Base-by-base conservation (phyloP, 2,329 filamentous ascomycete species). In the Xylaria sp. region DNA sequence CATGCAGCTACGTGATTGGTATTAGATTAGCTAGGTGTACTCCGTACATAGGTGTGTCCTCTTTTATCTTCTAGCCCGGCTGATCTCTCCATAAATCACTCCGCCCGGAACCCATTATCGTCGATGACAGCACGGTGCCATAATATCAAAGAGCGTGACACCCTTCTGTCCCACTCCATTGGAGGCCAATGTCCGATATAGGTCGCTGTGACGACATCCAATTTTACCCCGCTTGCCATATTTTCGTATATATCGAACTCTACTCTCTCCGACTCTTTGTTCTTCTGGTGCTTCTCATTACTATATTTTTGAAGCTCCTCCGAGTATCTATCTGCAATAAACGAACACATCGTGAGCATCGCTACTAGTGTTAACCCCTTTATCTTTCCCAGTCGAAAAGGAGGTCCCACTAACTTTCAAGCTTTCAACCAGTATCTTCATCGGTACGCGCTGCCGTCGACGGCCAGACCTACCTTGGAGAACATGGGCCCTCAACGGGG, bases 371-470 rank as follows among this genome's bases (percentile, higher is more conserved):
- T 68, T 60, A 28, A 68, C 31, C 59, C 66, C 46, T 51, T 55
- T 64, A 7, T 66, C 64, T 2, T 59, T 63, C 28, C 28, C 31
- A 3, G 33, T n/a, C 15, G 18, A 43, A 52, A 48, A 49, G 36
- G 28, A 48, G 46, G 49, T 70, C 67, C 66, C 48, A 57, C 71
- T 73, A 43, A 73, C 71, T 67, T 66, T 3, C 41, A 48, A 43
- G 3, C 5, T 54, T 54, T 41, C 48, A 67, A 65, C 64, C 66
- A 71, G 75, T 72, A 64, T 70, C 68, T 71, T 69, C 69, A 71
- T 71, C 71, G 76, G 76, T 78, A 78, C 72, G 75, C 73, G 72
- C 69, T 71, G 71, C 69, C 72, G 71, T 67, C 67, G 71, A 72
- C 73, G 75, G 72, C 60, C 54, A 66, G 64, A 71, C 58, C 70